Evolutionary conservation across 805 yeast genomes (phyloP).

Genomic region (Zygotorulaspora chibaensis): DNA sequence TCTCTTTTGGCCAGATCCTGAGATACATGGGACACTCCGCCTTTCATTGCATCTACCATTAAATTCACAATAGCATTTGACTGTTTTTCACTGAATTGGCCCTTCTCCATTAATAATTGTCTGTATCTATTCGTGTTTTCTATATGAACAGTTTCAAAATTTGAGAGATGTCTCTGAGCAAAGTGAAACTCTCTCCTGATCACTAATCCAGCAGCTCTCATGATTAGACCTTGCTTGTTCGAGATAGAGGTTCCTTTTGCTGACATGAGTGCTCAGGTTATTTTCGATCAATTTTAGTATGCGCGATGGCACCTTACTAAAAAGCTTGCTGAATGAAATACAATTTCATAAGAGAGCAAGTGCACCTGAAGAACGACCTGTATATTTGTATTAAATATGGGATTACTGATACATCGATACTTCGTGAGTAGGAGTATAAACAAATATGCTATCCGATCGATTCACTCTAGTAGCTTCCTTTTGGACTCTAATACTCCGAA

Average conservation of each 20-base stretch:
- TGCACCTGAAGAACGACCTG: too few species aligned
- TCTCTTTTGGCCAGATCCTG: conserved; percentile 82
- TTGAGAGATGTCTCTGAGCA: conserved; percentile 3
- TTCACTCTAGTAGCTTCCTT: not conserved
- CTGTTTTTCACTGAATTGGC: conserved; percentile 72
- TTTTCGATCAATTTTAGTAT: not conserved
- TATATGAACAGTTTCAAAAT: conserved; percentile 42
- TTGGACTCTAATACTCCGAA: conserved; percentile 25
- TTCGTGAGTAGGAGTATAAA: not conserved
- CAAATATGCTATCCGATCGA: not conserved
- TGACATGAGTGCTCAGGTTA: not conserved
- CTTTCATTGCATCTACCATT: conserved; percentile 69
- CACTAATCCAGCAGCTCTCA: conserved; percentile 6
- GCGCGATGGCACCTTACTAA: too few species aligned
- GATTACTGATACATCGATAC: not conserved
- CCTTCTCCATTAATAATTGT: conserved; percentile 51
- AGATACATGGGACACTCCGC: conserved; percentile 72
- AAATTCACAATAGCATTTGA: conserved; percentile 74
- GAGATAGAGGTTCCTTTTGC: not conserved
- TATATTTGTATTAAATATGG: not conserved
- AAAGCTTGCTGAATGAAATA: too few species aligned
- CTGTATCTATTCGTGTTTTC: conserved; percentile 70
- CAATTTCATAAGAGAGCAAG: too few species aligned
- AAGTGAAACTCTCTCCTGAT: conserved; percentile 13
- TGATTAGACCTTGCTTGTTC: not conserved